These are phyloP conservation scores for Climacium dendroides DNA, from an alignment of 225 moss, liverwort and hornwort genomes.

Conservation along the genomic window DNA sequence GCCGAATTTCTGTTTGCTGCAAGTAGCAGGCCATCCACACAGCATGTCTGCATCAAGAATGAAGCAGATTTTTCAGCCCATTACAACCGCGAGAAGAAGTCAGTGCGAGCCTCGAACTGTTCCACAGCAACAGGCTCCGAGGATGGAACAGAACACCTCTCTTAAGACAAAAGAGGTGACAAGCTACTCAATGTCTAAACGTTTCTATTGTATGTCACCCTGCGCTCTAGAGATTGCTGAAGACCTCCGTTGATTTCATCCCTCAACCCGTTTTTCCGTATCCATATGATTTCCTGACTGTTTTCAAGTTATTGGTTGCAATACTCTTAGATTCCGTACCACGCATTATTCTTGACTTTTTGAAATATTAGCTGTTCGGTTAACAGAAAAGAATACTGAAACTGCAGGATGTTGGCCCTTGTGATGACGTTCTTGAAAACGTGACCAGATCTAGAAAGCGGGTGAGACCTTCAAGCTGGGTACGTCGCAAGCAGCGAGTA, in stretches of 20 bases:
- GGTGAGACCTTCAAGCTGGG: constrained; percentile 48
- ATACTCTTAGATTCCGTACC: not conserved
- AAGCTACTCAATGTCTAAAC: not conserved
- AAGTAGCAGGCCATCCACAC: constrained; percentile 64
- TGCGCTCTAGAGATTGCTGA: not conserved
- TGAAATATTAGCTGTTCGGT: not conserved
- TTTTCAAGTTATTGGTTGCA: not conserved
- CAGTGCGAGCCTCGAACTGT: not conserved
- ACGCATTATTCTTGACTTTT: not conserved
- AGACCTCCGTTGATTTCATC: not conserved
- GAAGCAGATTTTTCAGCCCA: constrained; percentile 7
- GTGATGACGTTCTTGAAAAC: not conserved
- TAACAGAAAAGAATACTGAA: not conserved
- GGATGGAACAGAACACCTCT: not conserved
- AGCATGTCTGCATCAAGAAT: constrained; percentile 5
- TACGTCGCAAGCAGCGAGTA: constrained; percentile 26
- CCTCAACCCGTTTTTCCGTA: not conserved
- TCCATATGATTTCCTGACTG: not conserved
- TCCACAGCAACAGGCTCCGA: not conserved
- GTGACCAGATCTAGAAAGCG: constrained; percentile 16
- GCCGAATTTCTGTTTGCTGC: constrained; percentile 72
- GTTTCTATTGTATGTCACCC: not conserved
- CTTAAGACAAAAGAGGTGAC: not conserved
- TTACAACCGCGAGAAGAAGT: not conserved
- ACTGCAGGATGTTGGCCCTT: constrained; percentile 18